A percentile compares a stretch with the other conserved stretches of the same genome.
Evolutionary conservation across 1,284 basidiomycete genomes (phyloP).

Genomic region (Phellinidium pouzarii): DNA sequence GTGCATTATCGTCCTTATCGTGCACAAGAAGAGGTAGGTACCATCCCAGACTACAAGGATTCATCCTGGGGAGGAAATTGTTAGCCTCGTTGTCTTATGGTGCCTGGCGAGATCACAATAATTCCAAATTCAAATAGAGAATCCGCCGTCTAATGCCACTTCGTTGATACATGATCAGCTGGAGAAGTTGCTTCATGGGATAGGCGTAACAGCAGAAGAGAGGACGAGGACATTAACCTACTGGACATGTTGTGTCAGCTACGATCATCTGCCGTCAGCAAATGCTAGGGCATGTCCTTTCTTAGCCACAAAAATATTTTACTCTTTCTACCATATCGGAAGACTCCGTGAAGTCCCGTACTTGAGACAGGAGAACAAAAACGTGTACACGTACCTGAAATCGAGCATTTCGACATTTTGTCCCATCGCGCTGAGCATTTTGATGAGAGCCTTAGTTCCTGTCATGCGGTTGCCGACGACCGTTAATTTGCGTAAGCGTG

Average conservation of each 20-base stretch:
- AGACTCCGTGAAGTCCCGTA: background rate
- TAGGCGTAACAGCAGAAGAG: conserved; percentile 1
- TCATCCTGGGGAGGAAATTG: conserved; percentile 57
- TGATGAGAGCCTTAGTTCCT: conserved; percentile 62
- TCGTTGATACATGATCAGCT: background rate
- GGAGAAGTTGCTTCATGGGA: background rate
- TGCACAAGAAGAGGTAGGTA: conserved; percentile 78
- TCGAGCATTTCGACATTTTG: conserved; percentile 79
- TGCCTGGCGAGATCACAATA: conserved; percentile 11
- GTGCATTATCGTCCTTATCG: conserved; percentile 53
- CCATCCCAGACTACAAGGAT: conserved; percentile 91
- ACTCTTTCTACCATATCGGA: background rate
- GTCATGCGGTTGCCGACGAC: conserved; percentile 81
- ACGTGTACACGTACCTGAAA: conserved; percentile 61
- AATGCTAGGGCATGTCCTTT: background rate
- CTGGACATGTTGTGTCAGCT: background rate
- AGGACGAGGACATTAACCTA: background rate
- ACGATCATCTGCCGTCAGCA: background rate
- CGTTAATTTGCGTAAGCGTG: conserved; percentile 72
- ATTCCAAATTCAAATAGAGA: conserved; percentile 2
- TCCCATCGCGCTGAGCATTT: conserved; percentile 61
- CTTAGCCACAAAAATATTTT: background rate
- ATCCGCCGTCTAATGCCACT: background rate
- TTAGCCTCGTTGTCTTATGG: conserved; percentile 5
- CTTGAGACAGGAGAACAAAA: background rate